A percentile compares a stretch with the other conserved stretches of the same genome.
Evolutionary conservation across 768 basidiomycete species (phyloP).

Genomic region (Candolleomyces aberdarensis): DNA sequence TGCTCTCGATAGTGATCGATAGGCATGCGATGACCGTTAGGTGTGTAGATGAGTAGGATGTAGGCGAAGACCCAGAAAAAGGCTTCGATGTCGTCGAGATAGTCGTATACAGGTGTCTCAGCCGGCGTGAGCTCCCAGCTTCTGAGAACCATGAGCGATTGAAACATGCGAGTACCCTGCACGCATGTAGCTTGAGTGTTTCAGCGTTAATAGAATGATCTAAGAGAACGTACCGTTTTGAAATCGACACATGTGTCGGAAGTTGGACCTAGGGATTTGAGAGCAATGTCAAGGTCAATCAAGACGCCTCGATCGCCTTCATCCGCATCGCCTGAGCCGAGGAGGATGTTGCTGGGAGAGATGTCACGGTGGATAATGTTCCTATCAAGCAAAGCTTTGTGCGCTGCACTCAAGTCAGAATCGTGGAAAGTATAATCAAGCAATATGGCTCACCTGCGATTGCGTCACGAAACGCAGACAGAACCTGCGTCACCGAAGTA

Average conservation of each 20-base stretch:
- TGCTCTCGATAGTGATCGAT: too few species aligned
- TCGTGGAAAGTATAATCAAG: too few species aligned
- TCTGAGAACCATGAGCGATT: background rate
- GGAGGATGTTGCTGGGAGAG: background rate
- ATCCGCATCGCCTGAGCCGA: background rate
- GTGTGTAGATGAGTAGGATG: background rate
- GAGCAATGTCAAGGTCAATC: conserved; percentile 4
- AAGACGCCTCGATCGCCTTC: background rate
- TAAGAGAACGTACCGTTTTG: background rate
- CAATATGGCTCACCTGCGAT: conserved; percentile 4
- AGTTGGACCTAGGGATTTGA: background rate
- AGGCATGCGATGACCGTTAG: too few species aligned
- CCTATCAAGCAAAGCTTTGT: background rate
- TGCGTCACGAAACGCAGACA: conserved; percentile 10
- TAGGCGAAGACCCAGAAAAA: conserved; percentile 3
- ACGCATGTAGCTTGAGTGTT: background rate
- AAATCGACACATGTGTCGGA: background rate
- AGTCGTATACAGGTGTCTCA: background rate
- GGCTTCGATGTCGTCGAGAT: conserved; percentile 4
- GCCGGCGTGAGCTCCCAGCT: background rate
- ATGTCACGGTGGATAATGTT: background rate
- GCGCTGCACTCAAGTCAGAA: background rate
- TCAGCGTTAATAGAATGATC: background rate
- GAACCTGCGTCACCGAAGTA: background rate
- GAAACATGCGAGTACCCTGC: background rate